Evolutionary conservation across 192 early-diverging fungal species (phyloP), one percentile per base, ranked within the genome.

Genomic region (Neocallimastix lanati): DNA sequence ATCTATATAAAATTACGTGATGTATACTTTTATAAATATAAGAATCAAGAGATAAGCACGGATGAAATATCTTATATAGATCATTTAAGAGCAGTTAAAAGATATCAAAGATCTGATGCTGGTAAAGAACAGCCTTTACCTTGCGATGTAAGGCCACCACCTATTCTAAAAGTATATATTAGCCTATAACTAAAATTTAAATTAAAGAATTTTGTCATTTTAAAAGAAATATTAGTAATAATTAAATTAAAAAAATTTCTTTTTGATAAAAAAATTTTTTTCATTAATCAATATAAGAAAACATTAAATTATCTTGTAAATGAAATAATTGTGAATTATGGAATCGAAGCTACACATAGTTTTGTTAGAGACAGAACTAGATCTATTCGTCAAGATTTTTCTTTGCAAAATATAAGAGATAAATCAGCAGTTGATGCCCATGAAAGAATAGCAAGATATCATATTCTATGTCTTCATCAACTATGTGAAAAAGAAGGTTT

Each of bases 391-490:
- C 92, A 92, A 82, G 96, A 98, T 80, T 94, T 96, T 80, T 94
- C 92, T 14, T 85, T 94, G 4, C 94, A 96, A 83, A 95, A 96
- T 82, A 88, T 88, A 78, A 86, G 93, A 78, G 90, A 91, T 76
- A 79, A 83, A 11, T 88, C 88, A 67, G 92, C 96, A 0, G 86
- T 96, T 0, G 79, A 82, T 16, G 87, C 88, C 0, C 91, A 93
- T 81, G 96, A 98, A 81, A 85, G 90, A 11, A 95, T 96, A 78
- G 94, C 95, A n/a, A 87, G 96, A 5, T 98, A 92, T 79, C 94
- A 95, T 80, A 94, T 96, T 29, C 78, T 95, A 12, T 92, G 91
- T 58, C 83, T 92, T 16, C 92, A 94, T 78, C 82, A 89, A 28
- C 85, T 96, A 38, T 93, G 91, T 81, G 92, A 90, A 27, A 79